Evolutionary conservation across 495 filamentous ascomycete genomes (phyloP).

Genomic region (Penicillium cosmopolitanum): DNA sequence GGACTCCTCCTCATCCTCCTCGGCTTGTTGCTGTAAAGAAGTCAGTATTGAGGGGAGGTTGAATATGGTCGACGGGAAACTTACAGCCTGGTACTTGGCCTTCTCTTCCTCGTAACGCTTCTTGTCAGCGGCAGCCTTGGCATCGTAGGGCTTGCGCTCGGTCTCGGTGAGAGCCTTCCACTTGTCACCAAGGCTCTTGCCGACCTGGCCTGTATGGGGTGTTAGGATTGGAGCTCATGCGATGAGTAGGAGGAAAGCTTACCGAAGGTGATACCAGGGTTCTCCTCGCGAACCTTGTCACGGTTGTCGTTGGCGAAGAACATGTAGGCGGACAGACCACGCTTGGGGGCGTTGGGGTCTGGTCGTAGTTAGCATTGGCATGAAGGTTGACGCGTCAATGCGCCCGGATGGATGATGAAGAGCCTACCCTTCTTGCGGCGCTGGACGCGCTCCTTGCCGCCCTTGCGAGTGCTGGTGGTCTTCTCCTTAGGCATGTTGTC

Average conservation of each 20-base stretch:
- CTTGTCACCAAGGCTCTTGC: slow-evolving; percentile 94
- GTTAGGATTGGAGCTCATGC: slow-evolving; percentile 15
- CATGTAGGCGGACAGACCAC: slow-evolving; percentile 99
- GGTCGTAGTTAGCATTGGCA: slow-evolving; percentile 14
- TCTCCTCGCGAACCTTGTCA: slow-evolving; percentile 96
- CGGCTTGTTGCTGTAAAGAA: slow-evolving; percentile 34
- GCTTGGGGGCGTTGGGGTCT: slow-evolving; percentile 99
- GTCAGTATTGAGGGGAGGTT: slow-evolving; percentile 19
- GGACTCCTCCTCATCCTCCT: slow-evolving; percentile 58
- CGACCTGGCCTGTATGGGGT: slow-evolving; percentile 75
- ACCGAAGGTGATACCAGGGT: slow-evolving; percentile 98
- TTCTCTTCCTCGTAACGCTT: slow-evolving; percentile 99
- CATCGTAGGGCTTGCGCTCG: slow-evolving; percentile 90
- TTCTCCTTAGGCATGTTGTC: slow-evolving; percentile 78
- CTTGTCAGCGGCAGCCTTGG: slow-evolving; percentile 94
- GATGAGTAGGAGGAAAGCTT: slow-evolving; percentile 32
- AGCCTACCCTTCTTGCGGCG: slow-evolving; percentile 85
- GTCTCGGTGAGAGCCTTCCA: slow-evolving; percentile 95
- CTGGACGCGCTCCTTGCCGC: slow-evolving; percentile 54
- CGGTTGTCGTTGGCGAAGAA: slow-evolving; percentile 99
- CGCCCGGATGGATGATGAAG: slow-evolving; percentile 15
- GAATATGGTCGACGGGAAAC: slow-evolving; percentile 24
- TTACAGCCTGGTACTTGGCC: slow-evolving; percentile 78
- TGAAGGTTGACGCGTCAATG: slow-evolving; percentile 7
- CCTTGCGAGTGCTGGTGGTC: slow-evolving; percentile 54